Percentiles rank a stretch among this genome's conserved stretches.
phyloP scores from a whole-genome alignment of 2,329 filamentous ascomycete species.

The Plectosphaerella cucumerina region DNA sequence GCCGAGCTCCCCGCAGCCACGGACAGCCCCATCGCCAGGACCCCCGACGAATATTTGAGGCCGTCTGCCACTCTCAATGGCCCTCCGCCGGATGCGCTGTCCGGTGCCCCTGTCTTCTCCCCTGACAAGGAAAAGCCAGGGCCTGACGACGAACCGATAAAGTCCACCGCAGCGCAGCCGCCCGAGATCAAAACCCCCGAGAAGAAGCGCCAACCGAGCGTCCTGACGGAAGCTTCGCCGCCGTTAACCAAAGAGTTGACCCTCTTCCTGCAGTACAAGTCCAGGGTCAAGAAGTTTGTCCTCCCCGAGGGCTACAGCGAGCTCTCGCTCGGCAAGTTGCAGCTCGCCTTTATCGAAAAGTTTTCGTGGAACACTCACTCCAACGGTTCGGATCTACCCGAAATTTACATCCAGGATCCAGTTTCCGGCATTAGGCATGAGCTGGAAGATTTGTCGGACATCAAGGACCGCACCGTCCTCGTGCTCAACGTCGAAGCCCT shows the following conservation, averaged over 20 bases:
- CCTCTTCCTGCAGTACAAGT: slow-evolving; percentile 93
- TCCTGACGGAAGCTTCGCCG: slow-evolving; percentile 45
- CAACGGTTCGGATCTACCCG: slow-evolving; percentile 86
- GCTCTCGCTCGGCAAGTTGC: slow-evolving; percentile 80
- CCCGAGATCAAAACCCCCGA: slow-evolving; percentile 34
- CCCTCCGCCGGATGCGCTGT: slow-evolving; percentile 47
- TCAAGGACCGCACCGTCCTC: slow-evolving; percentile 93
- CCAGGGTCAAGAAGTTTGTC: slow-evolving; percentile 94
- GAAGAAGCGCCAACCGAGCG: slow-evolving; percentile 48
- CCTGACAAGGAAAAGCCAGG: slow-evolving; percentile 22
- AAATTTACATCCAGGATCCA: slow-evolving; percentile 97
- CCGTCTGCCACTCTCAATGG: slow-evolving; percentile 57
- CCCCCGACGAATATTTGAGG: slow-evolving; percentile 57
- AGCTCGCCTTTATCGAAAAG: slow-evolving; percentile 97
- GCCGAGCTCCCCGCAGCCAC: slow-evolving; percentile 17
- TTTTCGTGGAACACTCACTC: slow-evolving; percentile 98
- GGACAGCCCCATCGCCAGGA: slow-evolving; percentile 48
- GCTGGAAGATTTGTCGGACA: slow-evolving; percentile 85
- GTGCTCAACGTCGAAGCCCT: slow-evolving; percentile 89
- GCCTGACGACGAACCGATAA: slow-evolving; percentile 13
- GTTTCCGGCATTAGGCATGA: slow-evolving; percentile 96
- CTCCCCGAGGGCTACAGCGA: slow-evolving; percentile 79
- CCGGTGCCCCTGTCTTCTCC: slow-evolving; percentile 24
- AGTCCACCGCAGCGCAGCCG: slow-evolving; percentile 1
- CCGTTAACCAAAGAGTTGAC: slow-evolving; percentile 78